Base-by-base conservation (phyloP, 179 eudicot genomes). In the Silene noctiflora region DNA sequence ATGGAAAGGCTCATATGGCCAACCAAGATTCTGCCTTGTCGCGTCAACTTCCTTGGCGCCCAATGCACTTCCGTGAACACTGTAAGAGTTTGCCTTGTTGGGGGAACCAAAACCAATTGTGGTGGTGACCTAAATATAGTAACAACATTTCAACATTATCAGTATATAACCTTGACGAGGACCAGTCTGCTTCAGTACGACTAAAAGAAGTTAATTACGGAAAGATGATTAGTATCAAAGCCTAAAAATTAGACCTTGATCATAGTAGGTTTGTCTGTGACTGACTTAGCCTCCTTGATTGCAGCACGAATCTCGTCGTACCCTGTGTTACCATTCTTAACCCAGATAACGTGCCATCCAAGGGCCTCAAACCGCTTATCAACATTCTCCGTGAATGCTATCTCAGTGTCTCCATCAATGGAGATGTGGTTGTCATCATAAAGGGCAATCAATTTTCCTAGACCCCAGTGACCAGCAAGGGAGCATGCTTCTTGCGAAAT, bases 21-120 rank as follows among this genome's bases (percentile, higher is more conserved):
- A 96, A 55, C 89, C 94, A 69, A 96, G 98, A 83, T 96, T 96
- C 85, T 88, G 65, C 84, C 99, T 93, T 22, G 99, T 96, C 56
- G 99, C 99, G 61, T 91, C 97, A 42, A 96, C 98, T 88, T 96
- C 99, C 81, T 93, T 93, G 29, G 93, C 88, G 33, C 99, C 99
- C 78, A 96, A 79, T 66, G 99, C 99, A 78, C 83, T 75, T 69
- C 99, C 99, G 33, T 96, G 99, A 17, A 91, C 99, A 86, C 99
- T 93, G 91, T 96, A 96, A 42, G 99, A 88, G 86, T 96, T 96
- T n/a, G 99, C 89, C 89, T 96, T 96, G 94, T 96, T 96, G 10
- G 99, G 99, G 33, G 99, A 96, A 14, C 99, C 99, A 83, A 75
- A 96, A 55, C 99, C 99, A 59, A 93, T 93, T 22, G 98, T 73